Percentiles rank a stretch among this genome's conserved stretches.
Conservation (phyloP, 2,329 filamentous ascomycete species). For the Westerdykella sp. region DNA sequence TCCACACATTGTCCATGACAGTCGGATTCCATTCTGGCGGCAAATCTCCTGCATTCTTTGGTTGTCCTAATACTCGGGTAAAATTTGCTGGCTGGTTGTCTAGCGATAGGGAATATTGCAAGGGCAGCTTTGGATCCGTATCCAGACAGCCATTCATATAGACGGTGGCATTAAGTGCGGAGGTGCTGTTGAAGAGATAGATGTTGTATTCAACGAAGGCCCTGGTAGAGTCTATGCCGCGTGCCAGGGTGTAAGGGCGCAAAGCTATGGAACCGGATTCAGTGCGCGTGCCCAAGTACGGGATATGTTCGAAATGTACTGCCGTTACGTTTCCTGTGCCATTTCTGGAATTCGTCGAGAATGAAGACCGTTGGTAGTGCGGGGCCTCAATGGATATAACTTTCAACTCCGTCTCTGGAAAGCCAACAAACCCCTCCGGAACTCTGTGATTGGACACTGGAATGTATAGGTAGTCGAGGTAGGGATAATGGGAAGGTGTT, state of each 20-base stretch:
- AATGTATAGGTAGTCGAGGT: slow-evolving; percentile 12
- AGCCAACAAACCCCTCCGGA: slow-evolving; percentile 10
- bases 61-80: slow-evolving; percentile 13
- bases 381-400: slow-evolving; percentile 14
- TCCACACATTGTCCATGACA: slow-evolving; percentile 45
- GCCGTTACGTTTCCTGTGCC: not conserved
- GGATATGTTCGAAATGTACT: slow-evolving; percentile 9
- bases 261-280: slow-evolving; percentile 13
- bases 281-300: slow-evolving; percentile 12
- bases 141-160: slow-evolving; percentile 44
- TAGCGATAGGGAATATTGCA: slow-evolving; percentile 41
- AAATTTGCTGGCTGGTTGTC: slow-evolving; percentile 9
- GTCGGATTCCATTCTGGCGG: slow-evolving; percentile 43
- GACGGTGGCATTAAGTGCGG: slow-evolving; percentile 47
- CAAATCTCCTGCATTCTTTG: slow-evolving; percentile 29
- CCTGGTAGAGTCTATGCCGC: slow-evolving; percentile 6
- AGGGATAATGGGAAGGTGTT: slow-evolving; percentile 10
- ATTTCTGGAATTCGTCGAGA: not conserved
- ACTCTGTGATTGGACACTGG: slow-evolving; percentile 10
- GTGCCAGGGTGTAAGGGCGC: slow-evolving; percentile 9
- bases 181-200: slow-evolving; percentile 47
- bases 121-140: slow-evolving; percentile 40
- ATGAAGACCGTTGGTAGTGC: slow-evolving; percentile 9
- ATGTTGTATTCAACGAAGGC: slow-evolving; percentile 12
- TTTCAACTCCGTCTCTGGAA: slow-evolving; percentile 11